Percentiles rank a stretch among this genome's conserved stretches.
These are phyloP conservation scores for Linnemannia zychae DNA, from an alignment of 192 early-diverging fungal genomes.

Conservation along the genomic window DNA sequence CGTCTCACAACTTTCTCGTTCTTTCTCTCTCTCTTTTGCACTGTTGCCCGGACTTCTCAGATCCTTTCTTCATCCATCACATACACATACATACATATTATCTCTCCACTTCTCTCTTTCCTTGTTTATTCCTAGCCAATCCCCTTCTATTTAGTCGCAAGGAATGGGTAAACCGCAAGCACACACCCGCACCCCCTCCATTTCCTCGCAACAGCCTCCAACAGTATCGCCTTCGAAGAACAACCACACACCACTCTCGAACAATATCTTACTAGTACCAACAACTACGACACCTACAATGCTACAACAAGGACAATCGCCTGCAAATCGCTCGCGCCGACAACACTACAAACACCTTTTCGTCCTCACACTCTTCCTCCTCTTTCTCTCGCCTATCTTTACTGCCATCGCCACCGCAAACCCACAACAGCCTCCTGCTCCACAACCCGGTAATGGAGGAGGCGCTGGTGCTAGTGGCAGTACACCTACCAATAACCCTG, in stretches of 20 bases:
- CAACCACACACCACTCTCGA: neutral
- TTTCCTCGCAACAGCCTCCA: neutral
- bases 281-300: neutral
- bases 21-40: neutral
- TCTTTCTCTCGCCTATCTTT: neutral
- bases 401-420: neutral
- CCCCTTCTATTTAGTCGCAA: no score
- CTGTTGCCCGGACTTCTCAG: no score
- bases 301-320: neutral
- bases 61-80: no score
- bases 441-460: neutral
- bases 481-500: neutral
- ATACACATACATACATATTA: no score
- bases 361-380: neutral
- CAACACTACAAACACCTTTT: neutral
- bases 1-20: neutral
- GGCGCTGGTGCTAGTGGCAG: neutral
- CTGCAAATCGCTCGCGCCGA: neutral
- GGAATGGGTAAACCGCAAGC: no score
- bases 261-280: neutral
- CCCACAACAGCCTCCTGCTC: neutral
- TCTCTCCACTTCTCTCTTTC: no score
- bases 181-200: neutral
- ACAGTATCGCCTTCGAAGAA: neutral
- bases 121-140: no score